phyloP scores from a whole-genome alignment of 148 eudicot species.

The Suaeda aralocaspica region DNA sequence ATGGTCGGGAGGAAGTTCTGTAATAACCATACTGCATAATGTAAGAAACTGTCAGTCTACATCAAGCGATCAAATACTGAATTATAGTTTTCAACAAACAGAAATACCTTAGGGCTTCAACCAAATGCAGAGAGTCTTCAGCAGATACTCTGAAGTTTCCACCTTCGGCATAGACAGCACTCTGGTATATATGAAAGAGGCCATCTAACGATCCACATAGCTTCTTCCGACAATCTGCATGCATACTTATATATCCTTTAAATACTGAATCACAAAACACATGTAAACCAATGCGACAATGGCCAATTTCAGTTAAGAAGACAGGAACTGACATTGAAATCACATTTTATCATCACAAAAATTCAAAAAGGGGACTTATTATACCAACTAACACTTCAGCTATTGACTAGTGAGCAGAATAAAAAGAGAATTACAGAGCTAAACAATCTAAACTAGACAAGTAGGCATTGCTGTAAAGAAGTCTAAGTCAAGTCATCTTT shows the following conservation, averaged over 20 bases:
- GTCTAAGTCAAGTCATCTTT: neutral
- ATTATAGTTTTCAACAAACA: conserved; percentile 1
- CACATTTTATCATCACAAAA: neutral
- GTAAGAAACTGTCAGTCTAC: conserved; percentile 29
- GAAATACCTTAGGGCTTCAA: conserved; percentile 86
- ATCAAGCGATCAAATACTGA: neutral
- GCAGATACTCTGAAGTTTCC: conserved; percentile 88
- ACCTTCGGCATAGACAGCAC: conserved; percentile 77
- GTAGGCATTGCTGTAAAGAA: neutral
- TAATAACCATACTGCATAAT: conserved; percentile 76
- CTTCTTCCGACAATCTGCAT: conserved; percentile 83
- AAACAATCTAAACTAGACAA: neutral
- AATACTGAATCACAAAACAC: neutral
- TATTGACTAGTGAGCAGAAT: neutral
- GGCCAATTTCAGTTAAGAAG: neutral
- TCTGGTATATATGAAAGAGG: conserved; percentile 89
- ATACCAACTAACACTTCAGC: neutral
- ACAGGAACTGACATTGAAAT: neutral
- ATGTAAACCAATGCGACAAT: neutral
- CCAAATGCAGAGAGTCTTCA: conserved; percentile 91
- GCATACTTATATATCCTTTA: conserved; percentile 17
- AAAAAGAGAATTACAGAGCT: no score
- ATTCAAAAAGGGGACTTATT: neutral
- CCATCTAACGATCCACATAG: conserved; percentile 91
- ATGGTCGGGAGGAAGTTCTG: conserved; percentile 95